Evolutionary conservation across 2,329 filamentous ascomycete genomes (phyloP).

Genomic region (Diaporthe vaccinii): DNA sequence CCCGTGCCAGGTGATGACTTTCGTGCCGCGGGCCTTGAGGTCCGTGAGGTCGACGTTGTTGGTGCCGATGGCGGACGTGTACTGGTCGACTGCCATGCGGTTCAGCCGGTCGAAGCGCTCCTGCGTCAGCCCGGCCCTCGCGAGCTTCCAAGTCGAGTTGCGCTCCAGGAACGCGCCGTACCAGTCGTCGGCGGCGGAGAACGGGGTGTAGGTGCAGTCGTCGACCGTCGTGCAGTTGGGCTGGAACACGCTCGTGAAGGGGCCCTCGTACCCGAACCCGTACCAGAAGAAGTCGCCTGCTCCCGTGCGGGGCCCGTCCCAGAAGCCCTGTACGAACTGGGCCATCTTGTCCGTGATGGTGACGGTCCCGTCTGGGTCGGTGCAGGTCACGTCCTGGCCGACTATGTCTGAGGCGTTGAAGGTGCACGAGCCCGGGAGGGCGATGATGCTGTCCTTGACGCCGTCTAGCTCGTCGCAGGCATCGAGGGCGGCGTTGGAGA

Average conservation of each 20-base stretch:
- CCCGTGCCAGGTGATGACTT: slow-evolving; percentile 66
- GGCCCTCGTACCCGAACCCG: slow-evolving; percentile 14
- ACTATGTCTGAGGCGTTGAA: slow-evolving; percentile 50
- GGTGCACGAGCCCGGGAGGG: slow-evolving; percentile 52
- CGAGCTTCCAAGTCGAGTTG: slow-evolving; percentile 19
- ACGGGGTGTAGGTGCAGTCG: slow-evolving; percentile 17
- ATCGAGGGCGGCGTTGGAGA: slow-evolving; percentile 52
- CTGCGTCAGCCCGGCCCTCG: slow-evolving; percentile 20
- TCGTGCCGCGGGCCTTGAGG: slow-evolving; percentile 60
- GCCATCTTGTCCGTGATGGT: slow-evolving; percentile 26
- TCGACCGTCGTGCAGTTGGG: slow-evolving; percentile 29
- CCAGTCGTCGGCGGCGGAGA: slow-evolving; percentile 28
- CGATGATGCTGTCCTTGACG: slow-evolving; percentile 58
- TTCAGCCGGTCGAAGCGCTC: neutral
- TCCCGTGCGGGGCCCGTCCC: slow-evolving; percentile 14
- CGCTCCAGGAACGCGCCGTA: slow-evolving; percentile 28
- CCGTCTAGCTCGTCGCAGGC: slow-evolving; percentile 60
- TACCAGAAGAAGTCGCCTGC: slow-evolving; percentile 19
- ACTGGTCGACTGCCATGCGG: slow-evolving; percentile 32
- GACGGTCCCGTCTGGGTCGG: slow-evolving; percentile 14
- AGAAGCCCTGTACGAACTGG: slow-evolving; percentile 9
- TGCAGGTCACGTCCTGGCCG: slow-evolving; percentile 45
- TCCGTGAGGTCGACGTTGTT: slow-evolving; percentile 57
- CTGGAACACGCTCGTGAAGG: slow-evolving; percentile 19
- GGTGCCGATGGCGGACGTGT: slow-evolving; percentile 39